These are phyloP conservation scores for Nitzschia palea DNA, from an alignment of 108 stramenopile species.

Conservation along the genomic window DNA sequence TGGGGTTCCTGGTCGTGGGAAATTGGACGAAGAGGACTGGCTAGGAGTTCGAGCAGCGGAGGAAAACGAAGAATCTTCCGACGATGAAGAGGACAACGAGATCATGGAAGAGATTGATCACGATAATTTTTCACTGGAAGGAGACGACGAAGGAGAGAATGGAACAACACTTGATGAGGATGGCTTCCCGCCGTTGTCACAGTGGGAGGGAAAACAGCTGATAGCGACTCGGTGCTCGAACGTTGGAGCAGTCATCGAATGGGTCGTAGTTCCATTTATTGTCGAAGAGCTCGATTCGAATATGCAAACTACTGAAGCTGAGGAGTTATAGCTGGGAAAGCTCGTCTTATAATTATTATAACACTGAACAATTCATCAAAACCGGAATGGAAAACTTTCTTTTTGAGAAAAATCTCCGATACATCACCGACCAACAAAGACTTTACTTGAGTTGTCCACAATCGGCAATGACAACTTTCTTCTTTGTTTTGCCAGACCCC, in stretches of 20 bases:
- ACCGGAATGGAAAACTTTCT: not conserved
- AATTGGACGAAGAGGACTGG: constrained; percentile 68
- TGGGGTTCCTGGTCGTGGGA: constrained; percentile 68
- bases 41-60: constrained; percentile 28
- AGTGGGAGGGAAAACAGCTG: constrained; percentile 69
- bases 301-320: too few relatives aligned
- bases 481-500: constrained; percentile 66
- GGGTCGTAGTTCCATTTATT: constrained; percentile 80
- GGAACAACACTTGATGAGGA: constrained; percentile 40
- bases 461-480: constrained; percentile 71
- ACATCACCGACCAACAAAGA: not conserved
- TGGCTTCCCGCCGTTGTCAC: constrained; percentile 28
- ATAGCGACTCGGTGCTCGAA: constrained; percentile 77
- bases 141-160: not conserved
- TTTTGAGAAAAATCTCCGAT: not conserved
- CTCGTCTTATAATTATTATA: too few relatives aligned
- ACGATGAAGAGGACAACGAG: constrained; percentile 27
- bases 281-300: constrained; percentile 48
- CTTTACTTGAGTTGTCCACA: constrained; percentile 66
- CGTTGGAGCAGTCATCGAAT: constrained; percentile 72
- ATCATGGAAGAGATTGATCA: constrained; percentile 8
- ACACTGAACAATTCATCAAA: not conserved
- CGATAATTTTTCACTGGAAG: constrained; percentile 2
- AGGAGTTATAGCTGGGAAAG: too few relatives aligned
- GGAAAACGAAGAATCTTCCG: constrained; percentile 33